Evolutionary conservation across 2,329 filamentous ascomycete genomes (phyloP).

Genomic region (Ascosphaera apis): DNA sequence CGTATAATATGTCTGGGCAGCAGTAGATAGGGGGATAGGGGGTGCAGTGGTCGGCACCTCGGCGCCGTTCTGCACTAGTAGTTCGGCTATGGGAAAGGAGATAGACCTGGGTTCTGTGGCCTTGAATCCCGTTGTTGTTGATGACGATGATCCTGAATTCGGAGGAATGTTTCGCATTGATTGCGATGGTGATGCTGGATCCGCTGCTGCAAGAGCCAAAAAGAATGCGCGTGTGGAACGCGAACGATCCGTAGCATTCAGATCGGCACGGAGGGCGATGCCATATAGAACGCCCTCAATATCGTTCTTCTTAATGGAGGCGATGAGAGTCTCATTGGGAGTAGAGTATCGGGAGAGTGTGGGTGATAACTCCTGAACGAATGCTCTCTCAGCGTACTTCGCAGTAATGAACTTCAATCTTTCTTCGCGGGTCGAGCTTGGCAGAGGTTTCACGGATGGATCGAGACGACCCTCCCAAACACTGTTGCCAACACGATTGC

Average conservation of each 20-base stretch:
- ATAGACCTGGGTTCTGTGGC: conserved; percentile 23
- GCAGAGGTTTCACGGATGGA: conserved; percentile 43
- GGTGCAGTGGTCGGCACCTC: conserved; percentile 56
- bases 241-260: conserved; percentile 67
- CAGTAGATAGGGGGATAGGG: conserved; percentile 60
- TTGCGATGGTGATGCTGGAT: conserved; percentile 50
- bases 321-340: conserved; percentile 69
- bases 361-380: conserved; percentile 48
- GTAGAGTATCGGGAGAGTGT: conserved; percentile 54
- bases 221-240: conserved; percentile 75
- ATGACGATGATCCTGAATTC: background rate
- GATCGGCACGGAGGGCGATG: conserved; percentile 63
- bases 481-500: conserved; percentile 89
- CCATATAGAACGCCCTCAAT: conserved; percentile 84
- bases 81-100: conserved; percentile 72
- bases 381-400: conserved; percentile 75
- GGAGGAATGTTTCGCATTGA: conserved; percentile 8
- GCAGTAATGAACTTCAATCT: conserved; percentile 83
- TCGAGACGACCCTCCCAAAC: conserved; percentile 83
- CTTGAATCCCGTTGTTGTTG: conserved; percentile 3
- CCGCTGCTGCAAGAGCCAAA: conserved; percentile 74
- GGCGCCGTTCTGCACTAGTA: conserved; percentile 82
- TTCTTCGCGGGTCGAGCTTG: conserved; percentile 67
- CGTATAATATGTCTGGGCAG: conserved; percentile 65
- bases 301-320: conserved; percentile 89